These are phyloP conservation scores for Populus hybrid DNA, from an alignment of 441 rosid species.

Conservation along the genomic window DNA sequence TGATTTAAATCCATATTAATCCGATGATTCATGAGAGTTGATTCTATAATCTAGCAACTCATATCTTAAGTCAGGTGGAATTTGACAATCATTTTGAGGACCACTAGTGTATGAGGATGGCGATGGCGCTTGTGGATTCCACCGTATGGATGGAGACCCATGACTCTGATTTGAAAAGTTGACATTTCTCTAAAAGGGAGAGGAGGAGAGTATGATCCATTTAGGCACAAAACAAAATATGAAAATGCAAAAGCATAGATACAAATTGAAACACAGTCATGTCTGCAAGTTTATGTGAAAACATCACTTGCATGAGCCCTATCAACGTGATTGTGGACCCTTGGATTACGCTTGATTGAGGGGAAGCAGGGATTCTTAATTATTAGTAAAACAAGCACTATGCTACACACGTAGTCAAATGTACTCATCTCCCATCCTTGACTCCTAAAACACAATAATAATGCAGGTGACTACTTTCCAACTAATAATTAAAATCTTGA, in stretches of 20 bases:
- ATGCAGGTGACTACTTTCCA: neutral
- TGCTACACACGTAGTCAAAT: too few species aligned
- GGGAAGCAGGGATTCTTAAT: too few species aligned
- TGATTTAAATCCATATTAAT: too few species aligned
- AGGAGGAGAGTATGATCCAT: neutral
- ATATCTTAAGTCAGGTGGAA: too few species aligned
- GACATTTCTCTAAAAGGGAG: neutral
- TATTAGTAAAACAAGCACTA: too few species aligned
- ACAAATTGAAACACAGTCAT: neutral
- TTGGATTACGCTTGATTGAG: neutral
- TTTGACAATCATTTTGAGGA: too few species aligned
- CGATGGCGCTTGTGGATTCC: neutral
- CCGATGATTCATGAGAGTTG: too few species aligned
- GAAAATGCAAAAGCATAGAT: neutral
- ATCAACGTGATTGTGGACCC: neutral
- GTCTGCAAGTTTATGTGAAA: neutral
- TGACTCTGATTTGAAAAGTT: neutral
- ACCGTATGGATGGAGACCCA: neutral
- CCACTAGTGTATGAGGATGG: too few species aligned
- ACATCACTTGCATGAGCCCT: neutral
- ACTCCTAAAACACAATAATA: neutral
- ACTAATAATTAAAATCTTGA: neutral
- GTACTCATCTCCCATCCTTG: neutral
- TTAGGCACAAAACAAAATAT: neutral
- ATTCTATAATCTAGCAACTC: too few species aligned